phyloP scores from a whole-genome alignment of 1,284 basidiomycete species.

The Pseudozyma hubeiensis region DNA sequence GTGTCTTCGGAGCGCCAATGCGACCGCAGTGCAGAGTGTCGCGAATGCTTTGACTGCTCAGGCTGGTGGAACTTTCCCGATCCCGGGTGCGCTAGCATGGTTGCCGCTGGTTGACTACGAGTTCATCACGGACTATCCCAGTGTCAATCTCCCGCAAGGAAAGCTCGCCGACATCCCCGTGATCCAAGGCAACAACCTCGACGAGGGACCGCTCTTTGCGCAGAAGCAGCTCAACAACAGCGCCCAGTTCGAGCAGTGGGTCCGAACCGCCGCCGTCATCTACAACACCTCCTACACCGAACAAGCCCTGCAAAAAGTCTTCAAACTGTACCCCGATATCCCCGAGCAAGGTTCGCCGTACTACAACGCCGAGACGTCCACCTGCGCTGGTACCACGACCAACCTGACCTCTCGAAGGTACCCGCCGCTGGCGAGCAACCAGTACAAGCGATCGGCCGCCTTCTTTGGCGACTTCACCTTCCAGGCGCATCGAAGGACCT shows the following conservation, averaged over 20 bases:
- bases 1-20: slow-evolving; percentile 38
- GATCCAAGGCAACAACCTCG: slow-evolving; percentile 45
- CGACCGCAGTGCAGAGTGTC: slow-evolving; percentile 21
- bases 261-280: slow-evolving; percentile 21
- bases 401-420: slow-evolving; percentile 20
- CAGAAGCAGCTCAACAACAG: slow-evolving; percentile 24
- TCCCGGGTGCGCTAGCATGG: slow-evolving; percentile 29
- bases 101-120: slow-evolving; percentile 45
- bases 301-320: slow-evolving; percentile 23
- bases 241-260: slow-evolving; percentile 26
- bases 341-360: slow-evolving; percentile 35
- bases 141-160: slow-evolving; percentile 24
- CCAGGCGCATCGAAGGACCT: slow-evolving; percentile 29
- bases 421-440: slow-evolving; percentile 22
- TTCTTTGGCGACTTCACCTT: slow-evolving; percentile 49
- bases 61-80: slow-evolving; percentile 25
- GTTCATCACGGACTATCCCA: slow-evolving; percentile 44
- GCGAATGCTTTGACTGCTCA: slow-evolving; percentile 1
- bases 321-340: slow-evolving; percentile 32
- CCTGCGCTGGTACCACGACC: slow-evolving; percentile 22
- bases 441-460: slow-evolving; percentile 29
- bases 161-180: slow-evolving; percentile 47
- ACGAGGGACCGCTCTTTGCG: slow-evolving; percentile 45
- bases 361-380: slow-evolving; percentile 31
- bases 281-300: slow-evolving; percentile 43